phyloP scores from a whole-genome alignment of 2,329 filamentous ascomycete genomes.

The Dactylellina drechsleri region DNA sequence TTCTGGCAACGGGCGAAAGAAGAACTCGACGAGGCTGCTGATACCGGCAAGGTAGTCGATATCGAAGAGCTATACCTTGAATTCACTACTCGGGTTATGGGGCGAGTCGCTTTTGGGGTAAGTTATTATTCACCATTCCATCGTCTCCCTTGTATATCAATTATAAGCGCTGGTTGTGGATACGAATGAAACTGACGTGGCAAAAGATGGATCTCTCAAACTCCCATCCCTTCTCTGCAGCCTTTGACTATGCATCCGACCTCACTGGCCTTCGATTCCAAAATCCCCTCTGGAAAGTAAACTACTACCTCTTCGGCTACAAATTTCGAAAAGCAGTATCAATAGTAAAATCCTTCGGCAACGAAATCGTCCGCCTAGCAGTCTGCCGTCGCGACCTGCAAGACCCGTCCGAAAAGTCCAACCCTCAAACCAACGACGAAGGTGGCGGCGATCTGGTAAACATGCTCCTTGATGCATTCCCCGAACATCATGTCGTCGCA shows the following conservation, averaged over 20 bases:
- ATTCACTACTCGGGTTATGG: conserved; percentile 73
- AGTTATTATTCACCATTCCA: conserved; percentile 12
- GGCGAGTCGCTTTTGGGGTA: conserved; percentile 73
- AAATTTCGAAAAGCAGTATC: conserved; percentile 66
- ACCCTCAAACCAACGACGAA: conserved; percentile 24
- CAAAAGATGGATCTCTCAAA: conserved; percentile 72
- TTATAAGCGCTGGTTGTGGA: too few species aligned
- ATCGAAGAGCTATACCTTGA: conserved; percentile 72
- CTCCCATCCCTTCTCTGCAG: conserved; percentile 69
- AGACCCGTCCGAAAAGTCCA: conserved; percentile 37
- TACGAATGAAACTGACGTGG: background rate
- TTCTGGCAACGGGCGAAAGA: conserved; percentile 65
- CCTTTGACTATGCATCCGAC: conserved; percentile 73
- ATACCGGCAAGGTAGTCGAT: conserved; percentile 63
- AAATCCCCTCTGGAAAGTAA: conserved; percentile 72
- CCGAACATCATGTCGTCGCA: conserved; percentile 68
- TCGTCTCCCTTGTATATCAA: too few species aligned
- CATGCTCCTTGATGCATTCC: conserved; percentile 69
- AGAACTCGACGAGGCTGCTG: conserved; percentile 61
- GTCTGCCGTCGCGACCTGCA: conserved; percentile 62
- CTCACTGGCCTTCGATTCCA: conserved; percentile 72
- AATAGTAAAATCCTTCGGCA: conserved; percentile 69
- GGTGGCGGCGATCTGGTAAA: conserved; percentile 68
- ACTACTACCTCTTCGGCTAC: conserved; percentile 67
- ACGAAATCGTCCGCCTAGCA: conserved; percentile 69